Conservation (phyloP, 345 rosid genomes). For the Psidium guajava region DNA sequence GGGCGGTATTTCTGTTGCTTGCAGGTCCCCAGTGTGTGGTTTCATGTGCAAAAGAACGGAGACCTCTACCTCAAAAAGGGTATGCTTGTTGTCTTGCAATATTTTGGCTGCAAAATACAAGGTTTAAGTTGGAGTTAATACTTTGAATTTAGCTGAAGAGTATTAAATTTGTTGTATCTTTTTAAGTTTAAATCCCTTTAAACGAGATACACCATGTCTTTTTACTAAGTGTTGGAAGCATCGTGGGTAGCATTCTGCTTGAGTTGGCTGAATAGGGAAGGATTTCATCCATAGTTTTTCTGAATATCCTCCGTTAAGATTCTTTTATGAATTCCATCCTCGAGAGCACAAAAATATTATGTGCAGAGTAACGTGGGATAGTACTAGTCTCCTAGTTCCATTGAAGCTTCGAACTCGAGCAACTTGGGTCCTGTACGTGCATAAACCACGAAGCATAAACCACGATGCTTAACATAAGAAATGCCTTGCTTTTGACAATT, state of each 20-base stretch:
- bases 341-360: too few species aligned
- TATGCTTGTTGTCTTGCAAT: conserved; percentile 93
- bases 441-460: too few species aligned
- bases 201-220: not conserved
- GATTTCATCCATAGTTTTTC: not conserved
- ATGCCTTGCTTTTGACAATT: not conserved
- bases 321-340: not conserved
- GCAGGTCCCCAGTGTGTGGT: conserved; percentile 91
- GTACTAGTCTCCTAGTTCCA: too few species aligned
- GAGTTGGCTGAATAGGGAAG: not conserved
- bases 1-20: not conserved
- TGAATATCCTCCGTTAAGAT: not conserved
- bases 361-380: too few species aligned
- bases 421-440: too few species aligned
- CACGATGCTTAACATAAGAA: too few species aligned
- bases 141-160: not conserved
- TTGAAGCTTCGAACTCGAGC: too few species aligned
- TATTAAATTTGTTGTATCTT: not conserved
- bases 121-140: conserved; percentile 19
- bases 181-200: not conserved
- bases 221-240: not conserved
- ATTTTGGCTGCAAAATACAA: conserved; percentile 93
- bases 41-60: conserved; percentile 75
- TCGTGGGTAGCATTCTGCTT: not conserved
- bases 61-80: conserved; percentile 57